Evolutionary conservation across 140 eudicot genomes (phyloP), one percentile per base, ranked within the genome.

Genomic region (Anethum foeniculum): DNA sequence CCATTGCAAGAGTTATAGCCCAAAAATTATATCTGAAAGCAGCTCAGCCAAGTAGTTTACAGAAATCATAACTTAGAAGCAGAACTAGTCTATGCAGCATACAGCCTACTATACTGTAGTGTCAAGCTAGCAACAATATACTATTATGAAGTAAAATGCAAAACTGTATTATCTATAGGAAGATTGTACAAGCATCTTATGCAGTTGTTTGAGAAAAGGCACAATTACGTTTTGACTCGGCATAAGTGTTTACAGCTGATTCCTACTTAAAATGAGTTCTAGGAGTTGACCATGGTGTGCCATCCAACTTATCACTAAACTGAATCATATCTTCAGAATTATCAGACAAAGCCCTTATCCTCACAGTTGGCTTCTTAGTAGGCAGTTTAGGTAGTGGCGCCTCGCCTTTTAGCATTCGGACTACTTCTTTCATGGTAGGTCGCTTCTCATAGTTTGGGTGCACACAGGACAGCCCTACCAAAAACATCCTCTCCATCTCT

Each of bases 251-350:
- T 65, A 65, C 38, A 27, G 0, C 39, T 27, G 11, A 14, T 65
- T 30, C 73, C 14, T 65, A 65, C 73, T 65, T 13, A 65, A 65
- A 65, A 30, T 65, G 73, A 65, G 73, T 65, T 65, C 41, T 27
- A 65, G 73, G 73, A 65, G 39, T 65, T 30, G 73, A 28, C 73
- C 73, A 65, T 14, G 73, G 73, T 65, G 73, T 65, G 73, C 36
- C 73, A 65, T 15, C 73, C 73, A 30, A 60, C 68, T 60, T 60
- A 60, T 65, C 41, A 65, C 41, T 25, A 14, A 65, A 65, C 73
- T 14, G 73, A 30, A 65, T 65, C 41, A 65, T 65, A 4, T 65
- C 73, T 28, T 65, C 73, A 4, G 73, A 65, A 65, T 13, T 30
- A 16, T 65, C 73, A n/a, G 73, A 27, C 41, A 65, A 4, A 30